These are phyloP conservation scores for Coelastrella sp. DNA, from an alignment of 139 green algal species.

Conservation along the genomic window DNA sequence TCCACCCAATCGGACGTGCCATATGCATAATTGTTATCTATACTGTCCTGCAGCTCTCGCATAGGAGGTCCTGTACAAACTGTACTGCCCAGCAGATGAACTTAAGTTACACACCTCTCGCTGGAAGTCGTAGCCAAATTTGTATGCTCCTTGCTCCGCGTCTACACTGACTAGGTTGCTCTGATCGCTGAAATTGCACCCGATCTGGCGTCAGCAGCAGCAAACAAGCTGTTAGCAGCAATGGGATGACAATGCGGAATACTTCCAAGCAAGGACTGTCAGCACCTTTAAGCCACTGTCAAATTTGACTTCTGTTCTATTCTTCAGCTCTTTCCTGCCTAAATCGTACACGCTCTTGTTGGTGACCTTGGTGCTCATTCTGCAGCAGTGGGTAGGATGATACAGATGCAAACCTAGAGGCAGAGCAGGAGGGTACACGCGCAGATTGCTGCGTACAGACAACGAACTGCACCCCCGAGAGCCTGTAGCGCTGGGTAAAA, in stretches of 20 bases:
- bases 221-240: background rate
- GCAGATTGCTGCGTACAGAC: no score
- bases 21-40: no score
- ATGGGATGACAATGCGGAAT: background rate
- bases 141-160: slow-evolving; percentile 29
- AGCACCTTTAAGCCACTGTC: slow-evolving; percentile 38
- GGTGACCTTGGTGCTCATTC: slow-evolving; percentile 35
- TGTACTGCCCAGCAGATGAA: background rate
- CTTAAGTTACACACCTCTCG: slow-evolving; percentile 8
- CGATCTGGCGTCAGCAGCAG: slow-evolving; percentile 11
- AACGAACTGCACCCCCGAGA: no score
- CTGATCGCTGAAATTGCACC: slow-evolving; percentile 41
- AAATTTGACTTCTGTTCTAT: slow-evolving; percentile 43
- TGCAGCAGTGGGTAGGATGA: no score
- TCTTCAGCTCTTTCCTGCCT: slow-evolving; percentile 43
- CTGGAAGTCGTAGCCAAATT: slow-evolving; percentile 46
- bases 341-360: slow-evolving; percentile 48
- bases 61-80: background rate
- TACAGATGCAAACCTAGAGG: no score
- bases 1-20: no score
- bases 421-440: no score
- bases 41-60: no score
- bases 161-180: slow-evolving; percentile 39
- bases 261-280: background rate
- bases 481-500: no score